phyloP scores from a whole-genome alignment of 78 protist genomes.

The Cavenderia fasciculata region DNA sequence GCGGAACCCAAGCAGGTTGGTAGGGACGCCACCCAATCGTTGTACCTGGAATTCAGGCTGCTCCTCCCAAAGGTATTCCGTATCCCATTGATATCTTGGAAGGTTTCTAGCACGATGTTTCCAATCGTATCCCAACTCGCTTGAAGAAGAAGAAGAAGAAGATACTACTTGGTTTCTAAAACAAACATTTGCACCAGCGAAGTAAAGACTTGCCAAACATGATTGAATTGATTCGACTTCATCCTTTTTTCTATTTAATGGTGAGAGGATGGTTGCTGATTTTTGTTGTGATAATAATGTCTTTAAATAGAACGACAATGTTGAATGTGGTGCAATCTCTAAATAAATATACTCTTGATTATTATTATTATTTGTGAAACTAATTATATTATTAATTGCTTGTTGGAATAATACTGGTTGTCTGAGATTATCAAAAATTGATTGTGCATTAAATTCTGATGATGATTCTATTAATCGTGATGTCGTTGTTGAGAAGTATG shows the following conservation, averaged over 20 bases:
- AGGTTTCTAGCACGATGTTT: not conserved
- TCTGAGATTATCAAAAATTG: no score
- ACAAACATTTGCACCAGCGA: not conserved
- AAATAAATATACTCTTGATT: not conserved
- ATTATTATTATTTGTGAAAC: not conserved
- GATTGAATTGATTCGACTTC: not conserved
- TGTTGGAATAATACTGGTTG: conserved; percentile 8
- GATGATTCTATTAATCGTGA: not conserved
- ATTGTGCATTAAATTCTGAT: no score
- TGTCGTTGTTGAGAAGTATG: not conserved
- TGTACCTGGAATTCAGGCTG: not conserved
- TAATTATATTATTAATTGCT: not conserved
- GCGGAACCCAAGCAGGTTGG: conserved; percentile 2
- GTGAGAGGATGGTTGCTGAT: not conserved
- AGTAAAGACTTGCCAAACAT: not conserved
- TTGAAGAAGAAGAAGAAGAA: no score
- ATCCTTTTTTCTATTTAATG: conserved; percentile 38
- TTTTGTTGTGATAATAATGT: not conserved
- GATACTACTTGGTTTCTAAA: not conserved
- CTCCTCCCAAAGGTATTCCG: conserved; percentile 28
- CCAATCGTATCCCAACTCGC: not conserved
- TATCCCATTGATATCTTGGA: conserved; percentile 65
- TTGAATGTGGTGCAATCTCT: conserved; percentile 6
- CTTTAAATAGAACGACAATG: not conserved
- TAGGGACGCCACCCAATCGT: conserved; percentile 26